Evolutionary conservation across 2,329 filamentous ascomycete species (phyloP), one percentile per base, ranked within the genome.

Genomic region (Lomentospora prolificans): DNA sequence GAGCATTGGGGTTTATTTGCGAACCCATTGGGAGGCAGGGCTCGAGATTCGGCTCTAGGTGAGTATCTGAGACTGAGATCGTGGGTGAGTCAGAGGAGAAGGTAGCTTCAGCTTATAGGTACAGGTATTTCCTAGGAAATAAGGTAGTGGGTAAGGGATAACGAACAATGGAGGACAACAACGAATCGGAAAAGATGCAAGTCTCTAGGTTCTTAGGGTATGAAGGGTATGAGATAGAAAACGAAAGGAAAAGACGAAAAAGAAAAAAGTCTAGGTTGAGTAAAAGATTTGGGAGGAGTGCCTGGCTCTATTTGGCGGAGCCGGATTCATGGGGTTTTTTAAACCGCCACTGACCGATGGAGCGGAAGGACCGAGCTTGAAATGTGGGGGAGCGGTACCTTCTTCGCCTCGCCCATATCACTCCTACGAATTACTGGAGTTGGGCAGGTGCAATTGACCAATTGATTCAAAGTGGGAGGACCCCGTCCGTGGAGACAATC

Each of bases 301-400:
- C n/a, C n/a, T n/a, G n/a, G n/a, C n/a, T n/a, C n/a, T n/a, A n/a
- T n/a, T n/a, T n/a, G n/a, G n/a, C n/a, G n/a, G n/a, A n/a, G 30
- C 30, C 30, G 30, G 30, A 33, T 12, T 33, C 30, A 7, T 6
- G 30, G 12, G 30, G 30, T 22, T 48, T 48, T 10, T 48, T 48
- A 48, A 48, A 48, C 17, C 41, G 41, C 4, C 22, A 22, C 41
- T 48, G 22, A 48, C 41, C 41, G 41, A 48, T 22, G 22, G 22
- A 48, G 22, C 22, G 41, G 41, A 48, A 48, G 8, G 41, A 19
- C 19, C 41, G 3, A 48, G 41, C 19, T 48, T 9, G 19, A 24
- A 48, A 48, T 25, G 41, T 57, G 50, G 55, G 33, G 36, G 27
- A 14, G n/a, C 6, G n/a, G 24, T 39, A 27, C 48, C 28, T 33